These are phyloP conservation scores for Mortierella claussenii DNA, from an alignment of 192 early-diverging fungal genomes.

Conservation along the genomic window DNA sequence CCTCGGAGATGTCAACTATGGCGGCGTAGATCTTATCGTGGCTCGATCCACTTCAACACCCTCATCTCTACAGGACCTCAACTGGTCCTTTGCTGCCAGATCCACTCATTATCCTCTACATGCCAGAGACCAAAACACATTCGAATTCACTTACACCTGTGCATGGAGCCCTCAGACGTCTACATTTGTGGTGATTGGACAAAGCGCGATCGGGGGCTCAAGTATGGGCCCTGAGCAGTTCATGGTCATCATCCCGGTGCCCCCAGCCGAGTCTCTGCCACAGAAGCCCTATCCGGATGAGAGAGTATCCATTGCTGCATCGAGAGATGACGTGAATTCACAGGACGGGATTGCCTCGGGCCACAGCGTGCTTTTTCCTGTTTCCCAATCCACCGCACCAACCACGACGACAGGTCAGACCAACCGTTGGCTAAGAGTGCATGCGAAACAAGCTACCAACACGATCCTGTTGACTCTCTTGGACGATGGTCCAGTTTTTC, in stretches of 20 bases:
- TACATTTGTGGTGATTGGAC: not conserved
- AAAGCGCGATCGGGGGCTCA: too few relatives aligned
- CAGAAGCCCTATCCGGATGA: too few relatives aligned
- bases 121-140: not conserved
- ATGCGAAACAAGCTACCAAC: not conserved
- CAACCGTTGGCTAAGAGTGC: not conserved
- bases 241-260: not conserved
- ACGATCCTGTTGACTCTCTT: not conserved
- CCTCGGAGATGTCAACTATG: not conserved
- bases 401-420: not conserved
- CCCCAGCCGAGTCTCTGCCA: not conserved
- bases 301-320: too few relatives aligned
- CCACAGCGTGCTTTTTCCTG: not conserved
- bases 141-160: not conserved
- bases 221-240: too few relatives aligned
- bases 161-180: not conserved
- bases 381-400: not conserved
- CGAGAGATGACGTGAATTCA: too few relatives aligned
- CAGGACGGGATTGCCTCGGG: not conserved
- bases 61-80: not conserved
- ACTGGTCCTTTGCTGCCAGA: not conserved
- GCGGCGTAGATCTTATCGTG: not conserved
- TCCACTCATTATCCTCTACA: not conserved
- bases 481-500: not conserved
- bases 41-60: not conserved